These are phyloP conservation scores for Salmacisia buchloeana DNA, from an alignment of 1,284 basidiomycete genomes.

Conservation along the genomic window DNA sequence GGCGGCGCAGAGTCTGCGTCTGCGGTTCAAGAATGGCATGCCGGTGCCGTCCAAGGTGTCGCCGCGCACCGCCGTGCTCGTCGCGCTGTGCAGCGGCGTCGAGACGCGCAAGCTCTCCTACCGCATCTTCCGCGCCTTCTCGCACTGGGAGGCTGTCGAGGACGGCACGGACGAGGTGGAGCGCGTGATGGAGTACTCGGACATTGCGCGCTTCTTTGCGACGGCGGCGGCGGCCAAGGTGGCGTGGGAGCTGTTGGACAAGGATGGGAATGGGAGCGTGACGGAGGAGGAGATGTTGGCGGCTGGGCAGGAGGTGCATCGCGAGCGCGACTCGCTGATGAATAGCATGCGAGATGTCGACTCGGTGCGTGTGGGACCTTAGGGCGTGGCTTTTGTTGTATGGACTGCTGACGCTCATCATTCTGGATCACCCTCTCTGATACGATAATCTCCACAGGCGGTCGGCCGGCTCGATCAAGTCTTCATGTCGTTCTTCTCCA, in stretches of 20 bases:
- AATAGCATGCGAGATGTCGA: slow-evolving; percentile 86
- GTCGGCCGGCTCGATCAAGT: slow-evolving; percentile 58
- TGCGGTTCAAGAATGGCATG: slow-evolving; percentile 52
- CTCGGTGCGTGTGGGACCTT: slow-evolving; percentile 69
- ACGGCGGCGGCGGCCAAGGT: slow-evolving; percentile 23
- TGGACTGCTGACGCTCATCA: slow-evolving; percentile 18
- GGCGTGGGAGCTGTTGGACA: slow-evolving; percentile 74
- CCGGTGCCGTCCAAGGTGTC: slow-evolving; percentile 78
- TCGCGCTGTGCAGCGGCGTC: slow-evolving; percentile 70
- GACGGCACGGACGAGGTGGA: slow-evolving; percentile 47
- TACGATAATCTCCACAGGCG: neutral
- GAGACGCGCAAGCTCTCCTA: slow-evolving; percentile 79
- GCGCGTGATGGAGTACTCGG: slow-evolving; percentile 38
- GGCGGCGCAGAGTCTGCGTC: neutral
- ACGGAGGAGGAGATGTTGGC: slow-evolving; percentile 70
- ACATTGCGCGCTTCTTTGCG: slow-evolving; percentile 70
- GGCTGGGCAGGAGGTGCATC: slow-evolving; percentile 72
- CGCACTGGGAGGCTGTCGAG: slow-evolving; percentile 55
- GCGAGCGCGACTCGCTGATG: slow-evolving; percentile 76
- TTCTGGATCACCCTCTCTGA: neutral
- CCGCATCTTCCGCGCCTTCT: slow-evolving; percentile 80
- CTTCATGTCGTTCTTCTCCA: slow-evolving; percentile 56
- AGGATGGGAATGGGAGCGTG: slow-evolving; percentile 73
- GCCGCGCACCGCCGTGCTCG: slow-evolving; percentile 67
- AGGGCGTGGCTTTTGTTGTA: slow-evolving; percentile 42